Evolutionary conservation across 306 rosid species (phyloP), one percentile per base, ranked within the genome.

Genomic region (Glycine latifolia): DNA sequence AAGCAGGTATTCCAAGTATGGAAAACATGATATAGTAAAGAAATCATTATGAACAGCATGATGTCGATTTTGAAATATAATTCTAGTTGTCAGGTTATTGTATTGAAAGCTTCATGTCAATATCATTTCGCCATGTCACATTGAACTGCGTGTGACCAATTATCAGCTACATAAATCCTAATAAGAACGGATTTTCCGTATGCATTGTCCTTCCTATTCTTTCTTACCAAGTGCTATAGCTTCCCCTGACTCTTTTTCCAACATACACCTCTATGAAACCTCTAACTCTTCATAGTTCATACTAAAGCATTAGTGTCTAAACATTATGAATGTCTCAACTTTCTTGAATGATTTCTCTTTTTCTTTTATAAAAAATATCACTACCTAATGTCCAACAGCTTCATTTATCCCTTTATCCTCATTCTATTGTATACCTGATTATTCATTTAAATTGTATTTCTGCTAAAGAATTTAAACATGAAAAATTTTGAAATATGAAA

Each of bases 31-130:
- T 56, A 79, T 56, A 12, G 31, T 15, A 14, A 39, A 3, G 20
- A 58, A 79, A 79, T n/a, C 43, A 67, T 67, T 75, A 78, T 67
- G 61, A 75, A 16, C 41, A 58, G 6, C 68, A 75, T 58, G 31
- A 49, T 33, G 67, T 20, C 7, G 3, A 71, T 70, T 58, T 58
- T 58, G 52, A 33, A 33, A 52, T 44, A 56, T 12, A 56, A 39
- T 67, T 66, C 43, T 31, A 58, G 31, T 43, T 11, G n/a, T 72
- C 4, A 31, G 43, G 67, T 61, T 61, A 61, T 5, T 60, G 41
- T 26, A 60, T 60, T 26, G 43, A 26, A 31, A 26, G 43, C 67
- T 61, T 61, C 15, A 12, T 61, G 39, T 61, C 26, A 74, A 53
- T 43, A 75, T 67, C 52, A 66, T 54, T 56, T 12, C 1, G 10